These are phyloP conservation scores for Alternaria dauci DNA, from an alignment of 2,329 filamentous ascomycete genomes.

Conservation along the genomic window DNA sequence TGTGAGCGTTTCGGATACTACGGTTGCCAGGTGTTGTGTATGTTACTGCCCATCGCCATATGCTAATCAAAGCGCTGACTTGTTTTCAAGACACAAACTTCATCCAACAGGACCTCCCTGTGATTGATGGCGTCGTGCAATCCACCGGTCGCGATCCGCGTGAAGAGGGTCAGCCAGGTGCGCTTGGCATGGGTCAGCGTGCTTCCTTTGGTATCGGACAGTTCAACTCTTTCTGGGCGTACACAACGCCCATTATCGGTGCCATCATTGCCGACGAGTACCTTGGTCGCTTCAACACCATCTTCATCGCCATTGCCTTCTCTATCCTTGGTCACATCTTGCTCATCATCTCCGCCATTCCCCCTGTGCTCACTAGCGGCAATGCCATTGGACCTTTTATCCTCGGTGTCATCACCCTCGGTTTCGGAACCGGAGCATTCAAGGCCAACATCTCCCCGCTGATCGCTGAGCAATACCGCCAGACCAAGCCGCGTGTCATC, in stretches of 20 bases:
- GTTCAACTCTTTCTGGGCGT: conserved; percentile 54
- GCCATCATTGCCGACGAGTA: conserved; percentile 67
- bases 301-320: conserved; percentile 59
- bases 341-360: conserved; percentile 63
- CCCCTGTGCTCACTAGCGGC: conserved; percentile 55
- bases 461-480: conserved; percentile 74
- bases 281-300: conserved; percentile 69
- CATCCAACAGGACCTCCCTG: conserved; percentile 48
- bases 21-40: conserved; percentile 72
- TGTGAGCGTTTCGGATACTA: conserved; percentile 84
- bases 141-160: conserved; percentile 42
- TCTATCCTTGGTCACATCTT: conserved; percentile 64
- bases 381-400: conserved; percentile 61
- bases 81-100: conserved; percentile 49
- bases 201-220: conserved; percentile 49
- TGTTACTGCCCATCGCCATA: conserved; percentile 25
- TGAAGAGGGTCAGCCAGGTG: conserved; percentile 45
- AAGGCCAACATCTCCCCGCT: conserved; percentile 65
- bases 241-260: conserved; percentile 57
- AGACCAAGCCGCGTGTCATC: conserved; percentile 65
- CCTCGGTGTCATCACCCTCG: conserved; percentile 59
- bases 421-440: conserved; percentile 58
- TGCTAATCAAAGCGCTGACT: conserved; percentile 9
- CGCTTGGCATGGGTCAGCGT: conserved; percentile 49
- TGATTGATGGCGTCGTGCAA: conserved; percentile 46